These are phyloP conservation scores for Neurospora sublineolata DNA, from an alignment of 495 filamentous ascomycete genomes.

Conservation along the genomic window DNA sequence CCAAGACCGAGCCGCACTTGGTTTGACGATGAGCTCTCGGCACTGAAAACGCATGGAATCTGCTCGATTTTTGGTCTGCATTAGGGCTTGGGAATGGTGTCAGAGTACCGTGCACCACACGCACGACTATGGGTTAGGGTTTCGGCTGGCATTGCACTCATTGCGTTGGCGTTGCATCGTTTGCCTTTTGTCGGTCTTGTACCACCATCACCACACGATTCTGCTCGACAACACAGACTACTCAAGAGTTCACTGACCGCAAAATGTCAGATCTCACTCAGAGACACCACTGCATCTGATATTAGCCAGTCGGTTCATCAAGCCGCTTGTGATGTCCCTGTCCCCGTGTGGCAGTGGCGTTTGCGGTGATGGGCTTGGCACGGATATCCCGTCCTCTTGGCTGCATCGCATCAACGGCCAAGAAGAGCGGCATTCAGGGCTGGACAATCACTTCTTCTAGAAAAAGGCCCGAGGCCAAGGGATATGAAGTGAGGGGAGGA, in stretches of 20 bases:
- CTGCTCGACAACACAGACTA: not conserved
- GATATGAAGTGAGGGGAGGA: not conserved
- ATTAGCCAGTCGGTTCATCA: not conserved
- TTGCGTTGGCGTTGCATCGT: not conserved
- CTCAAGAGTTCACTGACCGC: not conserved
- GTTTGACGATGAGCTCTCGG: not conserved
- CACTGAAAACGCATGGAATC: not conserved
- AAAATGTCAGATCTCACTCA: not conserved
- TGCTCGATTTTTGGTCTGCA: not conserved
- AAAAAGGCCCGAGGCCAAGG: not conserved
- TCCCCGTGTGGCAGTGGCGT: not conserved
- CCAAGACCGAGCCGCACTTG: not conserved
- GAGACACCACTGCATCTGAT: not conserved
- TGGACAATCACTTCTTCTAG: not conserved
- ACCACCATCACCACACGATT: not conserved
- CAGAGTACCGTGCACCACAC: not conserved
- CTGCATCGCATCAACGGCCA: not conserved
- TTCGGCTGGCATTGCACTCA: not conserved
- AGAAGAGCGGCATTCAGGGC: not conserved
- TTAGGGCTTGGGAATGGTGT: not conserved
- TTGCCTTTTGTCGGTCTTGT: not conserved
- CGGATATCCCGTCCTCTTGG: not conserved
- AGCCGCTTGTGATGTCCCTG: not conserved
- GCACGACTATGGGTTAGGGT: not conserved
- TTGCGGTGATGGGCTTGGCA: not conserved